A percentile compares a stretch with the other conserved stretches of the same genome.
Conservation (phyloP, 2,329 filamentous ascomycete genomes). For the Leptosphaerulina australis region DNA sequence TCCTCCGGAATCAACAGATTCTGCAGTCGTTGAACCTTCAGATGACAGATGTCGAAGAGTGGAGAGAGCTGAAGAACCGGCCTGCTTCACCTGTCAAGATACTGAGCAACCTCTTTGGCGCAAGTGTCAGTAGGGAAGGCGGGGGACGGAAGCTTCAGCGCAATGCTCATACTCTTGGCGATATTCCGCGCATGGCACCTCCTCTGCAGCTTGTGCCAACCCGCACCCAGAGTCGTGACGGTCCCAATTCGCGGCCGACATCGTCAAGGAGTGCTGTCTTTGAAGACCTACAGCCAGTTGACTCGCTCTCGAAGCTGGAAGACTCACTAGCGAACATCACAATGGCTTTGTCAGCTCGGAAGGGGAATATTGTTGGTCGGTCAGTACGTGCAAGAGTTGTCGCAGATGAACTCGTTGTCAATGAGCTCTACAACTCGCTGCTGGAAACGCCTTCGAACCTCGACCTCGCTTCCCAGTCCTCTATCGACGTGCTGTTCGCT, state of each 20-base stretch:
- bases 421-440: constrained; percentile 87
- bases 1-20: constrained; percentile 79
- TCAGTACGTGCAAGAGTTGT: constrained; percentile 71
- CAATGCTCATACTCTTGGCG: constrained; percentile 41
- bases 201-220: constrained; percentile 44
- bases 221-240: constrained; percentile 47
- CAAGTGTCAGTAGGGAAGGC: constrained; percentile 57
- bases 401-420: constrained; percentile 80
- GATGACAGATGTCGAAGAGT: constrained; percentile 64
- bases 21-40: constrained; percentile 71
- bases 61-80: constrained; percentile 64
- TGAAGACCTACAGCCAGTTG: constrained; percentile 31
- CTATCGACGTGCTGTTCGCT: constrained; percentile 84
- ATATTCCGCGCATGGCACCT: constrained; percentile 46
- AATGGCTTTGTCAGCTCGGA: constrained; percentile 79
- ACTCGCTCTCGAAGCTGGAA: constrained; percentile 71
- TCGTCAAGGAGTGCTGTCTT: constrained; percentile 44
- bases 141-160: constrained; percentile 45
- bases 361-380: constrained; percentile 83
- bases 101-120: constrained; percentile 79
- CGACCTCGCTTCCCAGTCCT: constrained; percentile 74
- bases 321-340: constrained; percentile 85
- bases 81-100: constrained; percentile 89
- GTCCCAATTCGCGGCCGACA: constrained; percentile 40
- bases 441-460: constrained; percentile 82